Evolutionary conservation across 1,284 basidiomycete genomes (phyloP), one percentile per base, ranked within the genome.

Genomic region (Lignosus rhinocerotis): DNA sequence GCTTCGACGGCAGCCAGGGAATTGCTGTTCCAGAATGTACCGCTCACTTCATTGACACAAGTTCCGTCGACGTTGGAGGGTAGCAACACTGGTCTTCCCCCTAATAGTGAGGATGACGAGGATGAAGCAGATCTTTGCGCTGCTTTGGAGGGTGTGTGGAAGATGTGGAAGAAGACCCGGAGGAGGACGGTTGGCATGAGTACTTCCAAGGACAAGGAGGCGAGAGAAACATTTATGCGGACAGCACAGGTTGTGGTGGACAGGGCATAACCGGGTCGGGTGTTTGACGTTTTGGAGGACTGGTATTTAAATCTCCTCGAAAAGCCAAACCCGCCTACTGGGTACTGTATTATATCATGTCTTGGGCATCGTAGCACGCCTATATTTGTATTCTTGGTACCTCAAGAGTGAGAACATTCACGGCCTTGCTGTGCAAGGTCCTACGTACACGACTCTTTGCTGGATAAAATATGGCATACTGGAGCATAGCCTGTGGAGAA

Each of bases 141-240:
- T 32, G 75, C 79, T 33, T 76, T 86, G 46, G 75, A 75, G 42
- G 80, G 80, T 8, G 63, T 85, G 32, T 86, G 80, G 68, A 72
- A 67, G 16, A 72, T 87, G 30, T 87, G 84, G 84, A 79, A 73
- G 58, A 62, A 71, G 46, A 66, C 71, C 9, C 70, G 52, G 39
- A 53, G 61, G 62, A 61, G 58, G 56, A 44, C 34, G 10, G 53
- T 41, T 39, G 53, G 19, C 3, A 7, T 25, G 16, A 39, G 14
- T 41, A 43, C 49, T 17, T 21, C 43, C 16, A 58, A 53, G 17
- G 62, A 58, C 32, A 59, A 58, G 14, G 63, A 58, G 43, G 60
- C 56, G 31, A 63, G 57, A 55, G 64, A 62, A 17, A 52, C 64
- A 25, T 74, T 74, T 50, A 25, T 73, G 42, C 60, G 67, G 51